These are phyloP conservation scores for Clathrospora elynae DNA, from an alignment of 2,329 filamentous ascomycete genomes.

Conservation along the genomic window DNA sequence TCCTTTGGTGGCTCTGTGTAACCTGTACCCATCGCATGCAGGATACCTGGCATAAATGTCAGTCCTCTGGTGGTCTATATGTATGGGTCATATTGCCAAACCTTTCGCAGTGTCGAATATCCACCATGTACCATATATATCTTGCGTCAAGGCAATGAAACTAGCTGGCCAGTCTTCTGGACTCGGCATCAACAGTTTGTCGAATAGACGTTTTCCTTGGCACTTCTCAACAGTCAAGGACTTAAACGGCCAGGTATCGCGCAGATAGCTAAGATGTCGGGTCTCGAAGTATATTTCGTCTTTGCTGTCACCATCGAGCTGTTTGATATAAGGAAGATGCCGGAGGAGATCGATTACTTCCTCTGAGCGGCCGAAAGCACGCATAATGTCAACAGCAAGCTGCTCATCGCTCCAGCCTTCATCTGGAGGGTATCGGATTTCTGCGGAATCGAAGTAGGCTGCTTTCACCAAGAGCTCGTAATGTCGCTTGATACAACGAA, in stretches of 20 bases:
- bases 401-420: conserved; percentile 15
- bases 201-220: conserved; percentile 3
- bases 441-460: conserved; percentile 11
- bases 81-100: conserved; percentile 5
- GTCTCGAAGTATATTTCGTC: conserved; percentile 10
- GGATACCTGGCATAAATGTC: conserved; percentile 4
- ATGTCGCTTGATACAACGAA: conserved; percentile 10
- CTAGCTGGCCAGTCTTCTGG: conserved; percentile 4
- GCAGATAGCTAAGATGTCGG: conserved; percentile 7
- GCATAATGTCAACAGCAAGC: conserved; percentile 12
- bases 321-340: conserved; percentile 13
- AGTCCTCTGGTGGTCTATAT: conserved; percentile 2
- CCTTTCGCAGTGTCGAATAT: conserved; percentile 8
- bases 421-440: conserved; percentile 7
- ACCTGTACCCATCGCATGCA: conserved; percentile 3
- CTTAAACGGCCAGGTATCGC: conserved; percentile 6
- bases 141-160: conserved; percentile 9
- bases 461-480: conserved; percentile 8
- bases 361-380: conserved; percentile 11
- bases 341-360: conserved; percentile 13
- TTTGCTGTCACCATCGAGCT: background rate
- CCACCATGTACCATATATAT: conserved; percentile 7
- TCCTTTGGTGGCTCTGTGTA: conserved; percentile 6
- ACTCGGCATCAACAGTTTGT: conserved; percentile 7
- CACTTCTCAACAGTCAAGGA: conserved; percentile 3